These are phyloP conservation scores for Sclerotinia nivalis DNA, from an alignment of 2,329 filamentous ascomycete genomes.

Conservation along the genomic window DNA sequence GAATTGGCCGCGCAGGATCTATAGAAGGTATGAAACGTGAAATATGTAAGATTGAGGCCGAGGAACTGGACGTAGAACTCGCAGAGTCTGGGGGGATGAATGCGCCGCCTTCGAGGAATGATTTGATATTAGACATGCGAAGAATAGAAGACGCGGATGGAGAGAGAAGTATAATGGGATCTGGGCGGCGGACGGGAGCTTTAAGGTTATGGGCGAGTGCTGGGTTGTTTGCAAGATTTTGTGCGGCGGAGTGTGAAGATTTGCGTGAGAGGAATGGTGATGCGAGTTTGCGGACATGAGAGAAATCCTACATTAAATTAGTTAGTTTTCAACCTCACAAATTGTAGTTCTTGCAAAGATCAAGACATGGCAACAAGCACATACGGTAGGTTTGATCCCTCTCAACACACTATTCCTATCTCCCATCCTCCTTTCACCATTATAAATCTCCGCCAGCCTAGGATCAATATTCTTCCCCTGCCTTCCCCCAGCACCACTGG, in stretches of 20 bases:
- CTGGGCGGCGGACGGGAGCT: slow-evolving; percentile 52
- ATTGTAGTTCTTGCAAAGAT: not conserved
- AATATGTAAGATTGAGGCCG: slow-evolving; percentile 82
- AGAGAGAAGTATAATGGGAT: slow-evolving; percentile 95
- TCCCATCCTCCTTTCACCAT: slow-evolving; percentile 85
- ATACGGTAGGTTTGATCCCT: slow-evolving; percentile 84
- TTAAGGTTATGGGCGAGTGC: slow-evolving; percentile 57
- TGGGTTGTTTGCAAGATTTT: slow-evolving; percentile 45
- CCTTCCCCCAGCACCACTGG: slow-evolving; percentile 50
- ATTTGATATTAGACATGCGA: slow-evolving; percentile 92
- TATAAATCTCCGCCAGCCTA: slow-evolving; percentile 82
- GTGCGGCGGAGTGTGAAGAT: slow-evolving; percentile 44
- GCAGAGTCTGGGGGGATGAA: slow-evolving; percentile 74
- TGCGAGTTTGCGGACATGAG: slow-evolving; percentile 84
- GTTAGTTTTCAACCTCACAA: not conserved
- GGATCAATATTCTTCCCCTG: slow-evolving; percentile 74
- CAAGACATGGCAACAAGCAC: slow-evolving; percentile 35
- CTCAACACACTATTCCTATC: slow-evolving; percentile 87
- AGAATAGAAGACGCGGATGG: slow-evolving; percentile 93
- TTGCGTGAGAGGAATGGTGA: slow-evolving; percentile 71
- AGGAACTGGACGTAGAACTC: slow-evolving; percentile 60
- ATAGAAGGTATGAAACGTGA: slow-evolving; percentile 73
- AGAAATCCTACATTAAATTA: slow-evolving; percentile 73
- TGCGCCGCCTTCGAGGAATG: slow-evolving; percentile 82
- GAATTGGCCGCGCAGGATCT: slow-evolving; percentile 70